Evolutionary conservation across 768 basidiomycete species (phyloP).

Genomic region (Boletus sp.): DNA sequence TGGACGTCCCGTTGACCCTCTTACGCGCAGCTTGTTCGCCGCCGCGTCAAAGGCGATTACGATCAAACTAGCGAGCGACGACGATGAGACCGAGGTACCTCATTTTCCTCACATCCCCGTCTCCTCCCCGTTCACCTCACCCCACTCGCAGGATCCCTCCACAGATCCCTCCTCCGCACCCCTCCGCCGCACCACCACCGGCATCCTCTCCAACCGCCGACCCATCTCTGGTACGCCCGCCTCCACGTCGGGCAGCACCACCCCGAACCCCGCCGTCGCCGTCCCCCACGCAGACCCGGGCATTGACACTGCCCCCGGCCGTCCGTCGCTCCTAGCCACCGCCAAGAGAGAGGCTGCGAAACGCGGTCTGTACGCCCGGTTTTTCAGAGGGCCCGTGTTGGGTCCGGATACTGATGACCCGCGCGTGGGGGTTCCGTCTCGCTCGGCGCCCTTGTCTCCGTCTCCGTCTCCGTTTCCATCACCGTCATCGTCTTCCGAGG

Average conservation of each 20-base stretch:
- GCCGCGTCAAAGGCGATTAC: slow-evolving; percentile 83
- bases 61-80: slow-evolving; percentile 57
- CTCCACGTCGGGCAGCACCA: slow-evolving; percentile 43
- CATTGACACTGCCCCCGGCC: too few species aligned
- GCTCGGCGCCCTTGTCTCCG: background rate
- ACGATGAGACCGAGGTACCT: slow-evolving; percentile 26
- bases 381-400: slow-evolving; percentile 75
- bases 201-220: slow-evolving; percentile 72
- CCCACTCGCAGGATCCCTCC: slow-evolving; percentile 11
- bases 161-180: slow-evolving; percentile 16
- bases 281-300: background rate
- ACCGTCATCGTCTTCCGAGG: background rate
- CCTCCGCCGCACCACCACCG: slow-evolving; percentile 64
- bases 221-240: slow-evolving; percentile 52
- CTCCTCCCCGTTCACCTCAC: background rate
- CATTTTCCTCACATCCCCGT: too few species aligned
- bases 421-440: background rate
- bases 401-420: slow-evolving; percentile 40
- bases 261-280: slow-evolving; percentile 30
- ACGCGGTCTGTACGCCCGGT: slow-evolving; percentile 71
- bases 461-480: background rate
- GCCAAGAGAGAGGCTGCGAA: slow-evolving; percentile 82
- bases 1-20: background rate
- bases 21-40: slow-evolving; percentile 53
- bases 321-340: slow-evolving; percentile 51